Evolutionary conservation across 1,284 basidiomycete genomes (phyloP).

Genomic region (Grifola frondosa): DNA sequence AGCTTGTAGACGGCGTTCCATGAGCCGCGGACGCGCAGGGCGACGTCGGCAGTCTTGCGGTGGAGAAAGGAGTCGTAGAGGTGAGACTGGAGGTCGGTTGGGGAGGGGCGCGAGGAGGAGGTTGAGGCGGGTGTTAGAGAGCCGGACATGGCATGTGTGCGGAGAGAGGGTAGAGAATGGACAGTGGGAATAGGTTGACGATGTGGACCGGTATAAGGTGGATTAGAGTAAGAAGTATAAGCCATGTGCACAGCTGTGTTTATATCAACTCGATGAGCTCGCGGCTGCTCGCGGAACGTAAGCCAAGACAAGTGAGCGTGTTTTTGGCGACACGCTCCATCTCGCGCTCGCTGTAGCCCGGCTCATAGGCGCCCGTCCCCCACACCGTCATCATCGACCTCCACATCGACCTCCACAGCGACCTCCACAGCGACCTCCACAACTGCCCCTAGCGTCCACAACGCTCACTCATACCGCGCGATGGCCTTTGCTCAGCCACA

Average conservation of each 20-base stretch:
- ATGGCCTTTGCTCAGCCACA: constrained; percentile 62
- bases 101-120: constrained; percentile 32
- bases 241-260: no score
- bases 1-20: constrained; percentile 79
- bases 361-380: neutral
- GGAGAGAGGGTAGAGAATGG: constrained; percentile 11
- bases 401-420: constrained; percentile 2
- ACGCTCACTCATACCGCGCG: neutral
- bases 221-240: no score
- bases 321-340: neutral
- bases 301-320: no score
- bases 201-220: no score
- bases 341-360: neutral
- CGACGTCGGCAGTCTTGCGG: constrained; percentile 74
- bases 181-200: constrained; percentile 9
- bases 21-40: constrained; percentile 63
- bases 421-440: neutral
- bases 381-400: neutral
- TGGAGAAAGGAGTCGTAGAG: constrained; percentile 74
- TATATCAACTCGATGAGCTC: no score
- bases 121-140: constrained; percentile 9
- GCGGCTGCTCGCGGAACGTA: no score
- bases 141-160: constrained; percentile 15
- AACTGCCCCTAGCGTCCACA: no score
- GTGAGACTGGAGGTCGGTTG: constrained; percentile 63